phyloP scores from a whole-genome alignment of 2,329 filamentous ascomycete species.

The Phialophora macrospora region DNA sequence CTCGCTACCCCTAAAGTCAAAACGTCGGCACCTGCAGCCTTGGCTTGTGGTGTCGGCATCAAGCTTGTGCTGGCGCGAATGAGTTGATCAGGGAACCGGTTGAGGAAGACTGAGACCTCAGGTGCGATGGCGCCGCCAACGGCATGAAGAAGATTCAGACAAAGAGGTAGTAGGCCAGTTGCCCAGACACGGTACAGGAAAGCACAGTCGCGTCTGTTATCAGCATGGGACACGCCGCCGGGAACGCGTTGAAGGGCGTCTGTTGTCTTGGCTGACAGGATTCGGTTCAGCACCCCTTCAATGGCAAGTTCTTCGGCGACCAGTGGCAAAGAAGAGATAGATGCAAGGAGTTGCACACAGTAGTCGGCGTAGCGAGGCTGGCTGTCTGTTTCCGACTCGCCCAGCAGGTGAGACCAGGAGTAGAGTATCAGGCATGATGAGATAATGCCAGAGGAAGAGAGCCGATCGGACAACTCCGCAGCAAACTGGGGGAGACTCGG shows the following conservation, averaged over 20 bases:
- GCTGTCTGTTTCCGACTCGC: conserved; percentile 68
- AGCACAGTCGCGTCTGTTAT: conserved; percentile 68
- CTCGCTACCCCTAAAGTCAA: conserved; percentile 39
- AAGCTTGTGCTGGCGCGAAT: conserved; percentile 73
- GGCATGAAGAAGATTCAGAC: conserved; percentile 83
- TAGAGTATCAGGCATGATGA: conserved; percentile 86
- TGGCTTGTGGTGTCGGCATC: conserved; percentile 54
- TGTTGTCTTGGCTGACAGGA: conserved; percentile 79
- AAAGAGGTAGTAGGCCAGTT: conserved; percentile 82
- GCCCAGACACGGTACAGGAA: conserved; percentile 90
- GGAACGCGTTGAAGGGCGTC: conserved; percentile 69
- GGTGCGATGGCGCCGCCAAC: conserved; percentile 80
- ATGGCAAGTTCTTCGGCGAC: conserved; percentile 90
- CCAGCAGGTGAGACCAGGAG: conserved; percentile 88
- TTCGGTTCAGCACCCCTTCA: conserved; percentile 78
- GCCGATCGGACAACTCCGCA: conserved; percentile 71
- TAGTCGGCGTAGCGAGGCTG: conserved; percentile 86
- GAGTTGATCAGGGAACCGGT: conserved; percentile 83
- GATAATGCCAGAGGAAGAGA: conserved; percentile 68
- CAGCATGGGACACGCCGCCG: conserved; percentile 76
- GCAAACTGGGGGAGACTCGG: conserved; percentile 75
- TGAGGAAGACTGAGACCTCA: conserved; percentile 85
- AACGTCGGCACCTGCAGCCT: conserved; percentile 49
- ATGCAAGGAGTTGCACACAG: conserved; percentile 84
- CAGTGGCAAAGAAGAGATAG: conserved; percentile 78